These are phyloP conservation scores for Lunularia cruciata DNA, from an alignment of 225 moss, liverwort and hornwort species.

Conservation along the genomic window DNA sequence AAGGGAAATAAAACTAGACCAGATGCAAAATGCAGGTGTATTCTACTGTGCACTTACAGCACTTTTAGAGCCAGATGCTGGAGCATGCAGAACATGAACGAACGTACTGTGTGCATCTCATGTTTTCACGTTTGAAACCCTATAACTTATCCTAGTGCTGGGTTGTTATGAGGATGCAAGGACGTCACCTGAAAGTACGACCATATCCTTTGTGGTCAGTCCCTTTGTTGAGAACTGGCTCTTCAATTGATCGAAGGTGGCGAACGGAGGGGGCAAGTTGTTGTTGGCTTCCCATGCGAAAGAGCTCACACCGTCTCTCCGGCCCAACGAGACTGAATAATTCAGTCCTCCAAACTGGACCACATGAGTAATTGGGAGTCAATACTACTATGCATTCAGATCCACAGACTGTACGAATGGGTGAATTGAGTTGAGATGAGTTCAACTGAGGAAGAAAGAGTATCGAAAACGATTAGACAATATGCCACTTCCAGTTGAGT, in stretches of 20 bases:
- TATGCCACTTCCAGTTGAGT: too few relatives aligned
- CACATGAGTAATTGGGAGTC: neutral
- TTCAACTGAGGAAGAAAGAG: too few relatives aligned
- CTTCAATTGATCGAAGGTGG: neutral
- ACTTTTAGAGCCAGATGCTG: too few relatives aligned
- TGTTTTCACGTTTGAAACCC: neutral
- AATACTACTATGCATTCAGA: too few relatives aligned
- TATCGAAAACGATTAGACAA: too few relatives aligned
- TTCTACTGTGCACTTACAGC: too few relatives aligned
- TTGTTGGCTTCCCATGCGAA: neutral
- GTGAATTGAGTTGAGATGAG: too few relatives aligned
- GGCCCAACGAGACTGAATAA: constrained; percentile 25
- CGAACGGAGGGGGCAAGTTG: constrained; percentile 18
- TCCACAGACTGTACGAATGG: neutral
- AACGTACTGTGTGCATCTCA: neutral
- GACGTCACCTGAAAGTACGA: constrained; percentile 29
- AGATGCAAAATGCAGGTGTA: neutral
- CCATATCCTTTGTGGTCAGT: constrained; percentile 23
- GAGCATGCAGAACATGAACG: neutral
- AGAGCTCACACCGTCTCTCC: constrained; percentile 22
- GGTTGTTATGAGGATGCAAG: neutral
- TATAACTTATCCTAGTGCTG: neutral
- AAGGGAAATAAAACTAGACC: neutral
- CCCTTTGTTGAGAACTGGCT: neutral
- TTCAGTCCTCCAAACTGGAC: constrained; percentile 34